A percentile compares a stretch with the other conserved stretches of the same genome.
Evolutionary conservation across 2,329 filamentous ascomycete species (phyloP).

Genomic region (Whalleya microplaca): DNA sequence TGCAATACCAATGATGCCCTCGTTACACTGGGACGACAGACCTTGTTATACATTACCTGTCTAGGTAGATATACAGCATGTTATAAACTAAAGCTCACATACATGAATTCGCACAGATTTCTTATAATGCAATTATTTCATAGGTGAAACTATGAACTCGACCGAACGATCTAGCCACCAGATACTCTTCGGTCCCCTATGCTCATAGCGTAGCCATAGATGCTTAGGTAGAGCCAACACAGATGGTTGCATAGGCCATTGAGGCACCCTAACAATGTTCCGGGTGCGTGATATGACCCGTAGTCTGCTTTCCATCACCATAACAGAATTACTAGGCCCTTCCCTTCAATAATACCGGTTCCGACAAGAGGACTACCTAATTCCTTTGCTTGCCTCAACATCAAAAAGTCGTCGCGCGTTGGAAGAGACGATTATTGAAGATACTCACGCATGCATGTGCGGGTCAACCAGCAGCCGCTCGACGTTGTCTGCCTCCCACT

Average conservation of each 20-base stretch:
- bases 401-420: slow-evolving; percentile 30
- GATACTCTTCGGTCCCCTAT: too few species aligned
- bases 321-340: slow-evolving; percentile 5
- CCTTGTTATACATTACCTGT: too few species aligned
- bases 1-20: too few species aligned
- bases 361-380: slow-evolving; percentile 55
- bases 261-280: not conserved
- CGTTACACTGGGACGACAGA: too few species aligned
- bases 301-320: slow-evolving; percentile 1
- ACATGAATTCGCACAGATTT: too few species aligned
- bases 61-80: too few species aligned
- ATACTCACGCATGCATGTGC: slow-evolving; percentile 53
- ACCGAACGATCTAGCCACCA: too few species aligned
- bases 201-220: not conserved
- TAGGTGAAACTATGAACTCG: too few species aligned
- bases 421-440: slow-evolving; percentile 39
- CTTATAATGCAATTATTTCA: too few species aligned
- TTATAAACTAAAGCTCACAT: too few species aligned
- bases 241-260: not conserved
- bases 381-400: slow-evolving; percentile 47
- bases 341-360: slow-evolving; percentile 34
- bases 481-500: slow-evolving; percentile 61
- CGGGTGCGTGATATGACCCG: not conserved
- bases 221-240: not conserved
- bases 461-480: slow-evolving; percentile 47